These are phyloP conservation scores for Ogataea thermomethanolica DNA, from an alignment of 805 yeast genomes.

Conservation along the genomic window DNA sequence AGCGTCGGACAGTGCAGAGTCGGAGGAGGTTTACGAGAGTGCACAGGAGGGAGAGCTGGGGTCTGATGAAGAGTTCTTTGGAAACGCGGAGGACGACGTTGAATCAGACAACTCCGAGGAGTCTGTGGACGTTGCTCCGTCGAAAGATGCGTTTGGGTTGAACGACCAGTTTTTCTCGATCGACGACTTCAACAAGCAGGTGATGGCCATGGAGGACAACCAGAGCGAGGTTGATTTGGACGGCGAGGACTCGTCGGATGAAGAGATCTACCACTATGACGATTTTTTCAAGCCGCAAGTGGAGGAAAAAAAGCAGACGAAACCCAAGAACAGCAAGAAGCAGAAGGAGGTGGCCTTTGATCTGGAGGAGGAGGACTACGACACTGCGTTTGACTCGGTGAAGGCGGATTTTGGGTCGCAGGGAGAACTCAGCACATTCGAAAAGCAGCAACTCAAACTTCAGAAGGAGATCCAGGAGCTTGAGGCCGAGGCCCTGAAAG, in stretches of 20 bases:
- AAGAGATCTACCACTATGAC: conserved; percentile 51
- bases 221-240: conserved; percentile 53
- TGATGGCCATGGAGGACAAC: conserved; percentile 36
- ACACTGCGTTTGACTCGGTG: conserved; percentile 56
- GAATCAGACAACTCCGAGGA: conserved; percentile 13
- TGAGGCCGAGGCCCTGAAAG: conserved; percentile 85
- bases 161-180: conserved; percentile 83
- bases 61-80: conserved; percentile 21
- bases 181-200: conserved; percentile 52
- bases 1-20: conserved; percentile 5
- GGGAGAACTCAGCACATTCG: conserved; percentile 64
- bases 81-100: conserved; percentile 17
- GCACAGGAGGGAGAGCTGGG: conserved; percentile 28
- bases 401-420: conserved; percentile 49
- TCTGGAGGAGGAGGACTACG: conserved; percentile 59
- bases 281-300: conserved; percentile 56
- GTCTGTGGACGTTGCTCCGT: conserved; percentile 25
- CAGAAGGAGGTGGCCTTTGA: conserved; percentile 33
- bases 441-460: conserved; percentile 74
- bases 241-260: conserved; percentile 47
- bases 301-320: conserved; percentile 9
- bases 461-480: conserved; percentile 73
- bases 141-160: conserved; percentile 58
- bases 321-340: conserved; percentile 24
- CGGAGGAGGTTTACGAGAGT: conserved; percentile 20